phyloP scores from a whole-genome alignment of 768 basidiomycete species.

The Rhodotorula diobovata region DNA sequence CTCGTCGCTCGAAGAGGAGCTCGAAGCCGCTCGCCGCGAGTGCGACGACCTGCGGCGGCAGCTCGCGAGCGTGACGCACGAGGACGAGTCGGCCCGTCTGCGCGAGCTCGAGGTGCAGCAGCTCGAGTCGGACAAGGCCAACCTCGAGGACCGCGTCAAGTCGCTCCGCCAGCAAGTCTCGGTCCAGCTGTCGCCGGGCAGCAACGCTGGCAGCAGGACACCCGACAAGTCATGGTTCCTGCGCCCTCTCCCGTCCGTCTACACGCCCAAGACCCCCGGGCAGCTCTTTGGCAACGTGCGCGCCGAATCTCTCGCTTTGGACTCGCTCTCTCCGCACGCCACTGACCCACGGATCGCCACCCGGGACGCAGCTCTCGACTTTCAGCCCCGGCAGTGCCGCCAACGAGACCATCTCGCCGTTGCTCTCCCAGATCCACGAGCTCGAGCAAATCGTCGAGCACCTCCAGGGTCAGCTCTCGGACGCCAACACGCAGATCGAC shows the following conservation, averaged over 20 bases:
- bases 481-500: conserved; percentile 77
- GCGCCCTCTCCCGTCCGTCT: conserved; percentile 30
- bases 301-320: not conserved
- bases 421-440: conserved; percentile 67
- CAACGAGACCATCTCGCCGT: conserved; percentile 54
- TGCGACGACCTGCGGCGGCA: conserved; percentile 65
- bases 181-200: conserved; percentile 22
- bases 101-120: conserved; percentile 70
- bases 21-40: conserved; percentile 71
- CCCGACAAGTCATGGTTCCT: conserved; percentile 39
- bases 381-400: conserved; percentile 53
- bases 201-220: conserved; percentile 5
- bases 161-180: conserved; percentile 38
- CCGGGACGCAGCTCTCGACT: conserved; percentile 35
- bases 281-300: conserved; percentile 40
- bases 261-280: conserved; percentile 41
- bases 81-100: conserved; percentile 53
- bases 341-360: conserved; percentile 47
- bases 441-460: conserved; percentile 54
- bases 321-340: conserved; percentile 55
- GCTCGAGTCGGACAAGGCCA: conserved; percentile 71
- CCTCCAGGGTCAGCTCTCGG: conserved; percentile 57
- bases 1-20: conserved; percentile 60
- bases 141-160: conserved; percentile 65
- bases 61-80: conserved; percentile 65